Evolutionary conservation across 805 yeast species (phyloP).

Genomic region (Starmerella potacharoeniae): DNA sequence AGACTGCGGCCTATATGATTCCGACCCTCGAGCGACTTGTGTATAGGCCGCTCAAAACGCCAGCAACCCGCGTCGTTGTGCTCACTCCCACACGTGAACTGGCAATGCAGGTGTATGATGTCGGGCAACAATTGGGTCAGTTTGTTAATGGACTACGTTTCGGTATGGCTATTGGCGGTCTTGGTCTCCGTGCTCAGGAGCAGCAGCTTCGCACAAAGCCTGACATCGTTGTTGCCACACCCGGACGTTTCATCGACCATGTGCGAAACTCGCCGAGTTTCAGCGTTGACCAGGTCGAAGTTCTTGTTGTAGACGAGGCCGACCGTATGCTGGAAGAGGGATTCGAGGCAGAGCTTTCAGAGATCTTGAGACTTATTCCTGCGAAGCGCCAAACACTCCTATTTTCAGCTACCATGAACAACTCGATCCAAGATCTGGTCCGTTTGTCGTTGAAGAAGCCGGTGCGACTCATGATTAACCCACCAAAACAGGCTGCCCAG

Average conservation of each 20-base stretch:
- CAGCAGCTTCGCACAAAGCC: slow-evolving; percentile 87
- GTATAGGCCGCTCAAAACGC: slow-evolving; percentile 73
- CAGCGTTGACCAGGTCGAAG: slow-evolving; percentile 81
- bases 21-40: slow-evolving; percentile 88
- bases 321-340: slow-evolving; percentile 99
- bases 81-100: slow-evolving; percentile 95
- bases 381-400: slow-evolving; percentile 84
- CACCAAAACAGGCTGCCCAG: slow-evolving; percentile 89
- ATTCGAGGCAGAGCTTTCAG: slow-evolving; percentile 87
- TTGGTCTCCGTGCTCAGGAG: slow-evolving; percentile 89
- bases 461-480: slow-evolving; percentile 88
- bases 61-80: slow-evolving; percentile 83
- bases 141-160: slow-evolving; percentile 67
- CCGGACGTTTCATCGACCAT: slow-evolving; percentile 97
- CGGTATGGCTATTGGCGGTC: slow-evolving; percentile 97
- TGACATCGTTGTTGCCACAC: slow-evolving; percentile 94
- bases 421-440: slow-evolving; percentile 75
- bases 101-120: slow-evolving; percentile 92
- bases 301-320: slow-evolving; percentile 91
- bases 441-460: slow-evolving; percentile 83
- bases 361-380: slow-evolving; percentile 78
- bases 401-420: slow-evolving; percentile 97
- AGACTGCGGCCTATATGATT: slow-evolving; percentile 95
- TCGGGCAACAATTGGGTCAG: slow-evolving; percentile 72
- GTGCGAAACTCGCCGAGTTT: slow-evolving; percentile 89